A percentile compares a stretch with the other conserved stretches of the same genome.
These are phyloP conservation scores for Pseudoscleropodium purum DNA, from an alignment of 225 moss, liverwort and hornwort species.

Conservation along the genomic window DNA sequence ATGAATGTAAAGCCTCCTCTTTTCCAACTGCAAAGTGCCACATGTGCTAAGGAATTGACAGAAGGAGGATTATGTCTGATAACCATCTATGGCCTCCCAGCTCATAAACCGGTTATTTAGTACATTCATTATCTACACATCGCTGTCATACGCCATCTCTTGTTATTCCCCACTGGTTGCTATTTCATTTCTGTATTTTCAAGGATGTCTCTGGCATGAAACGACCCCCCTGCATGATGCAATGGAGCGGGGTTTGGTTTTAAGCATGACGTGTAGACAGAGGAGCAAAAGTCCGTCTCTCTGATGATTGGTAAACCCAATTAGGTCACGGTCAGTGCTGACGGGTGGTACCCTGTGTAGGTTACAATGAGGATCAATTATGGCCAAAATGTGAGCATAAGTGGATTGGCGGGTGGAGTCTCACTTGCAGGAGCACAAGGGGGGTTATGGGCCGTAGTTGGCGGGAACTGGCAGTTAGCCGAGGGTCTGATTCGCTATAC, in stretches of 20 bases:
- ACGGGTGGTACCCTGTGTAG: slow-evolving; percentile 21
- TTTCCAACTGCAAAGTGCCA: background rate
- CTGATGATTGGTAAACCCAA: background rate
- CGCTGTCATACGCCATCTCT: background rate
- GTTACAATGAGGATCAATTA: slow-evolving; percentile 88
- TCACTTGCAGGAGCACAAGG: slow-evolving; percentile 87
- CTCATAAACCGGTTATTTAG: background rate
- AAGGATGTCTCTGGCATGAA: background rate
- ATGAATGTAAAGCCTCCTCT: background rate
- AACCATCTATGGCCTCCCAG: background rate
- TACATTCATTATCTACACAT: background rate
- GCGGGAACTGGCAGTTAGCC: slow-evolving; percentile 85
- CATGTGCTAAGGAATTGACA: background rate
- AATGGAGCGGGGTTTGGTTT: background rate
- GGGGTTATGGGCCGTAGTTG: slow-evolving; percentile 75
- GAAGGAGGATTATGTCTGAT: background rate
- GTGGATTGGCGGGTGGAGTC: slow-evolving; percentile 87
- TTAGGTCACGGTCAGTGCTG: background rate
- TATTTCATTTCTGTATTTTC: background rate
- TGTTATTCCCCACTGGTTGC: background rate
- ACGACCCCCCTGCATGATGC: background rate
- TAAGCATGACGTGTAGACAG: background rate
- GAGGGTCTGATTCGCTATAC: slow-evolving; percentile 66
- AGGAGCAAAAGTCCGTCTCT: background rate
- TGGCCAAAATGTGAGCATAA: slow-evolving; percentile 83